A percentile compares a stretch with the other conserved stretches of the same genome.
Conservation (phyloP, 2,329 filamentous ascomycete genomes). For the Nigrograna mackinnonii region DNA sequence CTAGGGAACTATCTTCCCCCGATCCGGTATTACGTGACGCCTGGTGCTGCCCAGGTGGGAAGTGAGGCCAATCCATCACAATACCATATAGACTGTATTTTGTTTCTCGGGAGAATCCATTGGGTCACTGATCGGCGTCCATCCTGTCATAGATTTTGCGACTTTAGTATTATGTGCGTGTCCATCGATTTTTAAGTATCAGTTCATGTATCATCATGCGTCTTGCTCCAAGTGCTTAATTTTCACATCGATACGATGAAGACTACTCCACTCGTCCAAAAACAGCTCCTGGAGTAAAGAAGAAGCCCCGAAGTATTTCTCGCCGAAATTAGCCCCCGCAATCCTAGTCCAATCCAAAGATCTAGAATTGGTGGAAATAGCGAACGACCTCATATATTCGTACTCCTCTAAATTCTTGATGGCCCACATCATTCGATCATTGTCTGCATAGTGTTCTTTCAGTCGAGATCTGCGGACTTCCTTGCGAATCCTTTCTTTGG, state of each 20-base stretch:
- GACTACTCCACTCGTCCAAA: constrained; percentile 36
- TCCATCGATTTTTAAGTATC: too few species aligned
- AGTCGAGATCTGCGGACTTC: constrained; percentile 27
- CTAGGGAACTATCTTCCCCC: too few species aligned
- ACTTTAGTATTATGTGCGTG: too few species aligned
- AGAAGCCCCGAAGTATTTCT: constrained; percentile 30
- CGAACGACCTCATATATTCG: constrained; percentile 14
- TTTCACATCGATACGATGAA: constrained; percentile 34
- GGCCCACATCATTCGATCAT: constrained; percentile 36
- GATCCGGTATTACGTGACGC: too few species aligned
- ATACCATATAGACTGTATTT: too few species aligned
- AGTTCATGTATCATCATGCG: not conserved
- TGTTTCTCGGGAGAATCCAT: too few species aligned
- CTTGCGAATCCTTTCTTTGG: too few species aligned
- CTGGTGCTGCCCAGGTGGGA: too few species aligned
- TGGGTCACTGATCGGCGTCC: too few species aligned
- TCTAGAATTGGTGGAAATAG: too few species aligned
- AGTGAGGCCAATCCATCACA: too few species aligned
- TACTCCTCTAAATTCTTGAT: constrained; percentile 27
- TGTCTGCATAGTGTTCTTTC: constrained; percentile 20
- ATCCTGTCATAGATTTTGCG: too few species aligned
- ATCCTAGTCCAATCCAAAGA: constrained; percentile 21
- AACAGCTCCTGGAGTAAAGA: constrained; percentile 32
- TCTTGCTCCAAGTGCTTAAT: constrained; percentile 13
- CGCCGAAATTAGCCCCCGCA: constrained; percentile 31